These are phyloP conservation scores for Amniculicola lignicola DNA, from an alignment of 495 filamentous ascomycete species.

Conservation along the genomic window DNA sequence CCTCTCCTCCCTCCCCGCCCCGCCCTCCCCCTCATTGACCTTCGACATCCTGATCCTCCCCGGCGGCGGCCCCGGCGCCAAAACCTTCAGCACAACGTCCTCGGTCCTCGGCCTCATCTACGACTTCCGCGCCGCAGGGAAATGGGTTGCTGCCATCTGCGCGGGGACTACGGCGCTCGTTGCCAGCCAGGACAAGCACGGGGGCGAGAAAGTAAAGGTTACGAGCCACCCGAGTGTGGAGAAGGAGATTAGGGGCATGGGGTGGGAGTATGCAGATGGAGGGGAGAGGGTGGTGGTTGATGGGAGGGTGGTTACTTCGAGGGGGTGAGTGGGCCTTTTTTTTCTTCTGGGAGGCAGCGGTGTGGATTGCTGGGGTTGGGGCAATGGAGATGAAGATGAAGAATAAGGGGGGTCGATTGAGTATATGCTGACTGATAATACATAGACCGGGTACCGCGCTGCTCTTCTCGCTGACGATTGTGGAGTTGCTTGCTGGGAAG, in stretches of 20 bases:
- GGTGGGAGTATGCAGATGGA: slow-evolving; percentile 35
- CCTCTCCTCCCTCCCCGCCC: slow-evolving; percentile 5
- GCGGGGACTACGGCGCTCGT: slow-evolving; percentile 38
- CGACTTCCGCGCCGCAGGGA: slow-evolving; percentile 20
- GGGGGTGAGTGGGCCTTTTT: slow-evolving; percentile 32
- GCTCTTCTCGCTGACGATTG: slow-evolving; percentile 37
- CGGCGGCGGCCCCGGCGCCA: slow-evolving; percentile 35
- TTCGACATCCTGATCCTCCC: slow-evolving; percentile 36
- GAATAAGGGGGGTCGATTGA: neutral
- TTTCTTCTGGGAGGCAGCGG: neutral
- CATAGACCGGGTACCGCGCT: slow-evolving; percentile 37
- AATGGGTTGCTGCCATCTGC: slow-evolving; percentile 34
- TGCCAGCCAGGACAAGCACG: slow-evolving; percentile 1
- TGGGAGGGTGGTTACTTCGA: slow-evolving; percentile 32
- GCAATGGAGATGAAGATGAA: neutral
- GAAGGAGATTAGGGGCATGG: slow-evolving; percentile 22
- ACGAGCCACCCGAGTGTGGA: slow-evolving; percentile 39
- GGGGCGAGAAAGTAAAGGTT: slow-evolving; percentile 20
- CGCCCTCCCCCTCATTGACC: slow-evolving; percentile 3
- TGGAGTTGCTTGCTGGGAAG: slow-evolving; percentile 34
- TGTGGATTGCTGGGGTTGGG: too few species aligned
- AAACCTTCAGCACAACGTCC: slow-evolving; percentile 24
- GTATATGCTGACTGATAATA: slow-evolving; percentile 6
- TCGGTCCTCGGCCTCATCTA: slow-evolving; percentile 23
- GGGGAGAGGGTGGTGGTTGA: slow-evolving; percentile 36